Evolutionary conservation across 306 rosid genomes (phyloP), one percentile per base, ranked within the genome.

Genomic region (Malus fusca): DNA sequence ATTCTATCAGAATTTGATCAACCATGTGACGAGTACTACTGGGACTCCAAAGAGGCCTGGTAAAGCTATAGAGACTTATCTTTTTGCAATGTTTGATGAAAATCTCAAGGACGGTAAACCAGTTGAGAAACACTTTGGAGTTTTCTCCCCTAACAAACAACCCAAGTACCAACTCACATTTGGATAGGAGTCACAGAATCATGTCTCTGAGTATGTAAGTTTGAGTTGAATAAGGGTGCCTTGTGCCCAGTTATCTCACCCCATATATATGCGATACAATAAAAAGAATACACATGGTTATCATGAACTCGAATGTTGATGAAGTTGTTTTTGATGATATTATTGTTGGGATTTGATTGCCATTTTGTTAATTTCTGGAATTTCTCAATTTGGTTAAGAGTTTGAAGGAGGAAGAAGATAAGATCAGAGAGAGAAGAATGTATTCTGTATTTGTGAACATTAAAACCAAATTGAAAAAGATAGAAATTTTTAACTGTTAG

Each of bases 11-110:
- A 90, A 90, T 70, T 71, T 92, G 88, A 87, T 92, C 23, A 56
- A 4, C 14, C 89, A 83, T 51, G 87, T 51, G 3, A 79, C 40
- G 22, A 48, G 61, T 62, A 40, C 6, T 9, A 6, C 2, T 52
- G 96, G 92, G 48, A 89, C 92, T 33, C 89, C 89, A 0, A 83
- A 71, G 72, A 80, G 80, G 75, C 82, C 84, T 6, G 56, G 76
- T 18, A 61, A 64, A 66, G 78, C 70, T 26, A 63, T 80, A 1
- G 87, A 84, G 63, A 66, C 82, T 17, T 80, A 77, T 23, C 43
- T 80, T 77, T 84, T 80, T 55, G 77, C 75, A 48, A 26, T 74
- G 58, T 84, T 75, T 59, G 83, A 84, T 74, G 87, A 84, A 17
- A 77, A 84, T 33, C 67, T 25, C 15, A 84, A 69, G 77, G 6